Conservation (phyloP, 805 yeast species). For the Ogataea parapolymorpha region DNA sequence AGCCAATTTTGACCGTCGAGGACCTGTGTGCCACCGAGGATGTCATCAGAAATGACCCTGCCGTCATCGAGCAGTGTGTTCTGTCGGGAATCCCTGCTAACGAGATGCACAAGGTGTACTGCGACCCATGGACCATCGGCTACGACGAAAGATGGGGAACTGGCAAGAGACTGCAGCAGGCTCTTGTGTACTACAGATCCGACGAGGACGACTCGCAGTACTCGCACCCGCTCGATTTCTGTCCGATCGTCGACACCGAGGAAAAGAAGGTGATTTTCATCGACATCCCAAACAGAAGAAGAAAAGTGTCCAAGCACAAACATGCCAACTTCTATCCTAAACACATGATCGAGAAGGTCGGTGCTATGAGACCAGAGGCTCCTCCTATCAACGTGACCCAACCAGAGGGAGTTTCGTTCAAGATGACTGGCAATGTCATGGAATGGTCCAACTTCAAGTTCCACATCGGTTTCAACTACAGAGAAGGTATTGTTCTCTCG, state of each 20-base stretch:
- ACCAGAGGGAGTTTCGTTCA: conserved; percentile 81
- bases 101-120: conserved; percentile 58
- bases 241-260: conserved; percentile 78
- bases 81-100: conserved; percentile 62
- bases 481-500: conserved; percentile 79
- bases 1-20: conserved; percentile 70
- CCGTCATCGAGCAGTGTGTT: conserved; percentile 69
- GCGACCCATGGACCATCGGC: conserved; percentile 68
- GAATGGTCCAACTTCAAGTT: conserved; percentile 75
- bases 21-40: conserved; percentile 63
- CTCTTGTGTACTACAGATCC: conserved; percentile 72
- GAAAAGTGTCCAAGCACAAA: conserved; percentile 64
- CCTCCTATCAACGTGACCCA: conserved; percentile 71
- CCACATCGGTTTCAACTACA: conserved; percentile 81
- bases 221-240: conserved; percentile 74
- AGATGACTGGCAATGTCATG: conserved; percentile 64
- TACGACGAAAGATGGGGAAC: conserved; percentile 74
- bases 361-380: conserved; percentile 58
- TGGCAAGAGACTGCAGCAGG: conserved; percentile 72
- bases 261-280: conserved; percentile 64
- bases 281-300: conserved; percentile 72
- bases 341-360: conserved; percentile 58
- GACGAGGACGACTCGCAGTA: conserved; percentile 68
- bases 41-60: conserved; percentile 65
- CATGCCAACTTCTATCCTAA: conserved; percentile 70